These are phyloP conservation scores for Gnaphalium uliginosum DNA, from an alignment of 129 eudicot species.

Conservation along the genomic window DNA sequence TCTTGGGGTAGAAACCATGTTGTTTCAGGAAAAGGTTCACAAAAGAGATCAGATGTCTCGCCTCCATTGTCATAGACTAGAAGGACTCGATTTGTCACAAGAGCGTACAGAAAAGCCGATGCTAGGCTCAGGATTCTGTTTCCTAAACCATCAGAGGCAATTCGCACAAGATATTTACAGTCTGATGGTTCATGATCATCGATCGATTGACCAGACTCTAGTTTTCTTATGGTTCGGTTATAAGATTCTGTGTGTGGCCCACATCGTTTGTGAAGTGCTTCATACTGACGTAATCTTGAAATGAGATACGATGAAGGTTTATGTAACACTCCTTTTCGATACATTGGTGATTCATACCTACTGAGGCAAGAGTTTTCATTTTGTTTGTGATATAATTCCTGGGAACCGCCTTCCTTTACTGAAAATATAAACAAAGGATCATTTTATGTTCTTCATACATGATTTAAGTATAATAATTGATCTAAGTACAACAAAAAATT, in stretches of 20 bases:
- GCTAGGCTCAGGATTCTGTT: constrained; percentile 1
- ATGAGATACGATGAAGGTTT: neutral
- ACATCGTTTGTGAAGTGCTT: constrained; percentile 1
- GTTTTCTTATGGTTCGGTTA: neutral
- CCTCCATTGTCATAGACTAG: neutral
- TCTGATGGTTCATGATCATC: neutral
- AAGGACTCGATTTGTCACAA: neutral
- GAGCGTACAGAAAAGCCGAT: constrained; percentile 7
- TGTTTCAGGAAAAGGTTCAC: constrained; percentile 8
- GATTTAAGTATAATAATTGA: neutral
- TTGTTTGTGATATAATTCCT: neutral
- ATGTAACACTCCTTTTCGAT: neutral
- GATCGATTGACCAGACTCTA: neutral
- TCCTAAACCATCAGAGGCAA: neutral
- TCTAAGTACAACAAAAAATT: neutral
- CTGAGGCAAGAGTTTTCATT: neutral
- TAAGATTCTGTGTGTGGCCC: constrained; percentile 5
- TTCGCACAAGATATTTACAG: constrained; percentile 1
- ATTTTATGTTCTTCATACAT: too few species aligned
- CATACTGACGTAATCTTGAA: constrained; percentile 1
- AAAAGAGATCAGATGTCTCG: neutral
- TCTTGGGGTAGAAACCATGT: neutral
- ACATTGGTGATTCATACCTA: constrained; percentile 6
- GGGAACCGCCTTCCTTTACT: neutral
- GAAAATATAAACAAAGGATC: neutral